A percentile compares a stretch with the other conserved stretches of the same genome.
These are phyloP conservation scores for Myxozyma neglecta DNA, from an alignment of 805 yeast species.

Conservation along the genomic window DNA sequence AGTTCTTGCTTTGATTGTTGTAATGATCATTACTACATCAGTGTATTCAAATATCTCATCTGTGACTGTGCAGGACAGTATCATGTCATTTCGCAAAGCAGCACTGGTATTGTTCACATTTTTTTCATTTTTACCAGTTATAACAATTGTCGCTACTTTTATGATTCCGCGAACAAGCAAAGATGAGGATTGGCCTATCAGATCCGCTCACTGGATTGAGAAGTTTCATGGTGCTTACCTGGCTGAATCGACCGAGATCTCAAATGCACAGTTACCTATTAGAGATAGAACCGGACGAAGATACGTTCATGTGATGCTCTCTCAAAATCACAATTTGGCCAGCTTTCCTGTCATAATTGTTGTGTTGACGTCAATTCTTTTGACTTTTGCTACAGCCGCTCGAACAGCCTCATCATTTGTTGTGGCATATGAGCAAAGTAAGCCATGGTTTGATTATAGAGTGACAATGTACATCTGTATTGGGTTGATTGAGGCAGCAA, in stretches of 20 bases:
- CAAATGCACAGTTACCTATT: not conserved
- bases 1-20: not conserved
- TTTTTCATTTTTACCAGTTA: not conserved
- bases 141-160: not conserved
- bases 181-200: conserved; percentile 2
- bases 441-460: conserved; percentile 4
- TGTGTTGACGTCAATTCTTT: not conserved
- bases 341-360: not conserved
- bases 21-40: not conserved
- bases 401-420: not conserved
- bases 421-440: not conserved
- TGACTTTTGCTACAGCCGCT: not conserved
- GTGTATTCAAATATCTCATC: not conserved
- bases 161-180: not conserved
- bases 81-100: not conserved
- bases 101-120: not conserved
- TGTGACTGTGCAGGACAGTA: not conserved
- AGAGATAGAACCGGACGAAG: not conserved
- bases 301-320: not conserved
- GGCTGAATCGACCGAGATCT: not conserved
- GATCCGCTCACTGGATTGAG: conserved; percentile 2
- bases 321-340: not conserved
- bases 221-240: not conserved
- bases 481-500: not conserved
- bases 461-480: conserved; percentile 5